These are phyloP conservation scores for Psilocybe azurescens DNA, from an alignment of 768 basidiomycete genomes.

Conservation along the genomic window DNA sequence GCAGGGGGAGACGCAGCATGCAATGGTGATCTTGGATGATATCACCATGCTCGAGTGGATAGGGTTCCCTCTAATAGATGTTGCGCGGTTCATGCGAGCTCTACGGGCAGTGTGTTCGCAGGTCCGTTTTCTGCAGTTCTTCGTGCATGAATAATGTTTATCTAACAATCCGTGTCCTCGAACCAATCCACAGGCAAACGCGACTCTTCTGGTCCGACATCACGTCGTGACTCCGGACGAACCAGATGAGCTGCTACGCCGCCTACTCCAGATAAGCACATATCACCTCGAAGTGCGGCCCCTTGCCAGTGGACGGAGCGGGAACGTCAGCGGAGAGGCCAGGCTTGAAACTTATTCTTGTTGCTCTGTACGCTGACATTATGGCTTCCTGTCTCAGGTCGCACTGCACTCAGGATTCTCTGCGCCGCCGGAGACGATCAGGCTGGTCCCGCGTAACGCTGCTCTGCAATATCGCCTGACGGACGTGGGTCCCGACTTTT, in stretches of 20 bases:
- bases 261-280: constrained; percentile 64
- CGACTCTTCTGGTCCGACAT: constrained; percentile 67
- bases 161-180: not conserved
- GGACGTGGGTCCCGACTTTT: constrained; percentile 73
- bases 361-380: not conserved
- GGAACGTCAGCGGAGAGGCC: constrained; percentile 81
- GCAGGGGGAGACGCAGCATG: constrained; percentile 4
- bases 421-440: constrained; percentile 52
- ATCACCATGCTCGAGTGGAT: constrained; percentile 74
- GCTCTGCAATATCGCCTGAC: constrained; percentile 77
- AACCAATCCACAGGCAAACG: constrained; percentile 45
- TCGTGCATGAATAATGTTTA: not conserved
- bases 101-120: constrained; percentile 59
- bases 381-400: constrained; percentile 4
- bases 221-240: constrained; percentile 61
- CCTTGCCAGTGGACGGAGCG: constrained; percentile 76
- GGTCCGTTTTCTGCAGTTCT: constrained; percentile 31
- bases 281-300: constrained; percentile 78
- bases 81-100: constrained; percentile 65
- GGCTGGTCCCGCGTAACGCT: constrained; percentile 51
- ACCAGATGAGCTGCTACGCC: constrained; percentile 63
- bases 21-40: constrained; percentile 74
- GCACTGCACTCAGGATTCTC: constrained; percentile 51
- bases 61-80: constrained; percentile 55
- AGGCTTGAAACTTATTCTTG: constrained; percentile 13